A percentile compares a stretch with the other conserved stretches of the same genome.
Evolutionary conservation across 2,329 filamentous ascomycete species (phyloP).

Genomic region (Tolypocladium pustulatum): DNA sequence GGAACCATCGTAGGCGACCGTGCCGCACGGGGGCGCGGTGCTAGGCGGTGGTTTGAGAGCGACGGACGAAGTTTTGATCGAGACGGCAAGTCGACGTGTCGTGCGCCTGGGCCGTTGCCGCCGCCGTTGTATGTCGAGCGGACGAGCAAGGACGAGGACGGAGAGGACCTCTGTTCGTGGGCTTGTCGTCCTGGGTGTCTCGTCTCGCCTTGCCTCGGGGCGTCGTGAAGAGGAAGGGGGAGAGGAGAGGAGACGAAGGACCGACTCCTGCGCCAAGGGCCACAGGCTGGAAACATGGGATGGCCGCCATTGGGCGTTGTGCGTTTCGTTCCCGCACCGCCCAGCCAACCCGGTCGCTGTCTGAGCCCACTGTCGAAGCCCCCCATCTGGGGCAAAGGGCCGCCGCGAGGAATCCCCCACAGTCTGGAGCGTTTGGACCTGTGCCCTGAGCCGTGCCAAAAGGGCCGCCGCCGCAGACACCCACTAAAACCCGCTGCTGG

Average conservation of each 20-base stretch:
- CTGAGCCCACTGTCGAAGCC: neutral
- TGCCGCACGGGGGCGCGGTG: neutral
- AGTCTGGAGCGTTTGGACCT: neutral
- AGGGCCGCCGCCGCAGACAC: neutral
- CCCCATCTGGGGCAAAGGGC: neutral
- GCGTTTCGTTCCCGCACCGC: neutral
- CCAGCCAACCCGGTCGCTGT: too few species aligned
- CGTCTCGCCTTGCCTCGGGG: neutral
- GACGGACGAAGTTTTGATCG: neutral
- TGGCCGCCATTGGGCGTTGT: neutral
- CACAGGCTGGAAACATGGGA: too few species aligned
- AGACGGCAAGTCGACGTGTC: neutral
- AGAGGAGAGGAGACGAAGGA: neutral
- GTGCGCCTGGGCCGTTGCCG: neutral
- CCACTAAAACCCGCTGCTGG: neutral
- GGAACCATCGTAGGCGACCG: conserved; percentile 17
- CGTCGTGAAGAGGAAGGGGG: neutral
- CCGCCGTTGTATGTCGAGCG: neutral
- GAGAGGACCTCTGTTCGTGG: neutral
- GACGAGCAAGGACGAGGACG: neutral
- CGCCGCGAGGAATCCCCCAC: neutral
- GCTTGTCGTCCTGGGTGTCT: too few species aligned
- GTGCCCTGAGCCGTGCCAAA: neutral
- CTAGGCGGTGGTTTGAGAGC: neutral
- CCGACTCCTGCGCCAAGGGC: too few species aligned